phyloP scores from a whole-genome alignment of 805 yeast genomes.

The Yamadazyma laniorum region DNA sequence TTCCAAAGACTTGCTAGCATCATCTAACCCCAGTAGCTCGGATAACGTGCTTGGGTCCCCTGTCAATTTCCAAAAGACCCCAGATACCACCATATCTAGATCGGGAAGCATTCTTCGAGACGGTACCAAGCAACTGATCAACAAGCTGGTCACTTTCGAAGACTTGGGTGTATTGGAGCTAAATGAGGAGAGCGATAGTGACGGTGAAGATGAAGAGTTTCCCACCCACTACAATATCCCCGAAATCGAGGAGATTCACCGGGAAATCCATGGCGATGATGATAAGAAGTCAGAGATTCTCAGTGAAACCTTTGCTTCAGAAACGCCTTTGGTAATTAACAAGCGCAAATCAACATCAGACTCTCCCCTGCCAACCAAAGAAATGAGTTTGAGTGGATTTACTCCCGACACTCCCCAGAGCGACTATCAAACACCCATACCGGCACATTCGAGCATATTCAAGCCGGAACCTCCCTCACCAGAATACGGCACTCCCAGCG shows the following conservation, averaged over 20 bases:
- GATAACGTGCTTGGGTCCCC: conserved; percentile 16
- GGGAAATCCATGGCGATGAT: conserved; percentile 19
- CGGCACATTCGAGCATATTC: not conserved
- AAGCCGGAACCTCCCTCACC: not conserved
- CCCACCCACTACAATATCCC: conserved; percentile 17
- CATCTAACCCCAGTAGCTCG: conserved; percentile 11
- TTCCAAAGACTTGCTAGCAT: conserved; percentile 14
- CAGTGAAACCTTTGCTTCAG: conserved; percentile 39
- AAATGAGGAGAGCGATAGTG: conserved; percentile 20
- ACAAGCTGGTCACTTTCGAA: conserved; percentile 42
- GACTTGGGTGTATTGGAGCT: conserved; percentile 28
- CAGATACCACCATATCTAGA: conserved; percentile 15
- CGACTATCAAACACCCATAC: conserved; percentile 11
- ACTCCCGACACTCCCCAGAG: conserved; percentile 12
- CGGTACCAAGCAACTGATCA: conserved; percentile 15
- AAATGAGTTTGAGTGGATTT: not conserved
- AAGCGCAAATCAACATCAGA: conserved; percentile 18
- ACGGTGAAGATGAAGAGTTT: conserved; percentile 12
- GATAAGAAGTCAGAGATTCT: conserved; percentile 41
- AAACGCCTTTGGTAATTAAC: conserved; percentile 32
- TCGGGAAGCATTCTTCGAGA: conserved; percentile 17
- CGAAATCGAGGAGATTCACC: conserved; percentile 11
- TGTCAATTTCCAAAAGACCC: conserved; percentile 16
- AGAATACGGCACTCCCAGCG: not conserved
- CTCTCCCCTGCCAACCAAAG: conserved; percentile 10